Evolutionary conservation across 306 rosid species (phyloP).

Genomic region (Parietaria judaica): DNA sequence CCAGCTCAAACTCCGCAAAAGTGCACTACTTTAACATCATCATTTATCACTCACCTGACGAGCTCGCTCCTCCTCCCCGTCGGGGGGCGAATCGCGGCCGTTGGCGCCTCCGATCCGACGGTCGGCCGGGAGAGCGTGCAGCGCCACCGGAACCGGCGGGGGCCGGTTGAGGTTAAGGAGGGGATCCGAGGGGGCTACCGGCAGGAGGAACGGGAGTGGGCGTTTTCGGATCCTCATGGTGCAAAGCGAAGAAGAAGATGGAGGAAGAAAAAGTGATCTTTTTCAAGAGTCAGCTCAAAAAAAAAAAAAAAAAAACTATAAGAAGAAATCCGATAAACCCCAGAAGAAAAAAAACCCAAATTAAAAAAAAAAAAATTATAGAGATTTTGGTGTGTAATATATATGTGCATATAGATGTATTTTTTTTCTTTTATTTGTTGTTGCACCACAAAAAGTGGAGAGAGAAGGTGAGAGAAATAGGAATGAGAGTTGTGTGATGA

Average conservation of each 20-base stretch:
- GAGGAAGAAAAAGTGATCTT: slow-evolving; percentile 8
- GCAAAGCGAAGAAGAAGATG: background rate
- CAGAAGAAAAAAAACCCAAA: slow-evolving; percentile 6
- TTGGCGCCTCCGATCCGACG: slow-evolving; percentile 28
- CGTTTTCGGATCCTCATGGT: slow-evolving; percentile 85
- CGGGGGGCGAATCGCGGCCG: slow-evolving; percentile 16
- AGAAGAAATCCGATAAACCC: slow-evolving; percentile 2
- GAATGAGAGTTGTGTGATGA: background rate
- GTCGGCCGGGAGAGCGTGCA: slow-evolving; percentile 53
- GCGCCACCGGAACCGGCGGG: slow-evolving; percentile 37
- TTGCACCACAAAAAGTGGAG: slow-evolving; percentile 28
- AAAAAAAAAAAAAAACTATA: background rate
- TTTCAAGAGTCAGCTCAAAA: slow-evolving; percentile 10
- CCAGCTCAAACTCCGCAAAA: slow-evolving; percentile 24
- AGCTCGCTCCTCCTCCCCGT: slow-evolving; percentile 15
- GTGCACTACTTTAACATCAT: slow-evolving; percentile 39
- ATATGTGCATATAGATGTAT: slow-evolving; percentile 10
- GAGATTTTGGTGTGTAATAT: background rate
- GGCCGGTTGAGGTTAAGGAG: slow-evolving; percentile 36
- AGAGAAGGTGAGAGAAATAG: slow-evolving; percentile 22
- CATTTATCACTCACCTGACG: slow-evolving; percentile 45
- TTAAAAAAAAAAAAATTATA: slow-evolving; percentile 1
- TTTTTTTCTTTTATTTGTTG: slow-evolving; percentile 69
- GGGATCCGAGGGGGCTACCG: slow-evolving; percentile 71
- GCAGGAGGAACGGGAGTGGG: slow-evolving; percentile 38